A percentile compares a stretch with the other conserved stretches of the same genome.
phyloP scores from a whole-genome alignment of 2,329 filamentous ascomycete genomes.

The Tolypocladium sp. region DNA sequence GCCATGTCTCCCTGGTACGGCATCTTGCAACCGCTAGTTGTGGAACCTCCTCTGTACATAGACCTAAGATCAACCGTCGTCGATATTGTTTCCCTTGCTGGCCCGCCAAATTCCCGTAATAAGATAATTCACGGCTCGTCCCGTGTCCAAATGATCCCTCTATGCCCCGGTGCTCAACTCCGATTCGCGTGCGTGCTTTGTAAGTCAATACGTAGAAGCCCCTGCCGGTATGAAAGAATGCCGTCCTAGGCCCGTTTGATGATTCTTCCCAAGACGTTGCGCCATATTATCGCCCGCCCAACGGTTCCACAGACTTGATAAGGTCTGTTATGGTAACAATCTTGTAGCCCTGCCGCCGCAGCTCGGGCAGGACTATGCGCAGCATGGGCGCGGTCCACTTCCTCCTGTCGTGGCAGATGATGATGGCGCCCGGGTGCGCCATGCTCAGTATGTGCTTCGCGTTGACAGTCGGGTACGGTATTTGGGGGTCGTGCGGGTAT shows the following conservation, averaged over 20 bases:
- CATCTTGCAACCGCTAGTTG: background rate
- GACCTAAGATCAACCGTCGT: background rate
- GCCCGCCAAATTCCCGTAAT: background rate
- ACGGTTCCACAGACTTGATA: conserved; percentile 30
- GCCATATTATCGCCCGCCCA: conserved; percentile 12
- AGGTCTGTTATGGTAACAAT: conserved; percentile 65
- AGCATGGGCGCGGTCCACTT: conserved; percentile 80
- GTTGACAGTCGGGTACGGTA: conserved; percentile 60
- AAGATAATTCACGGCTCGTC: background rate
- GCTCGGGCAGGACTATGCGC: conserved; percentile 58
- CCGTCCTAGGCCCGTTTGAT: background rate
- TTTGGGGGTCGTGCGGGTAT: conserved; percentile 88
- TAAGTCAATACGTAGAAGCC: background rate
- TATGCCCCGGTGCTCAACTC: background rate
- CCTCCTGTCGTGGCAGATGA: conserved; percentile 79
- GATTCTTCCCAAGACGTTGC: background rate
- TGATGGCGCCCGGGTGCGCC: conserved; percentile 65
- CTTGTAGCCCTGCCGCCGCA: conserved; percentile 59
- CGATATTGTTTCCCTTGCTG: background rate
- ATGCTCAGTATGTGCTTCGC: conserved; percentile 73
- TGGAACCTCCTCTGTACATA: background rate
- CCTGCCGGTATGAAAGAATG: background rate
- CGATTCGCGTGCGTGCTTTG: background rate
- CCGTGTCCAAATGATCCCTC: background rate
- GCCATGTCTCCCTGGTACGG: background rate